A percentile compares a stretch with the other conserved stretches of the same genome.
Evolutionary conservation across 192 early-diverging fungal species (phyloP).

Genomic region (Coemansia sp.): DNA sequence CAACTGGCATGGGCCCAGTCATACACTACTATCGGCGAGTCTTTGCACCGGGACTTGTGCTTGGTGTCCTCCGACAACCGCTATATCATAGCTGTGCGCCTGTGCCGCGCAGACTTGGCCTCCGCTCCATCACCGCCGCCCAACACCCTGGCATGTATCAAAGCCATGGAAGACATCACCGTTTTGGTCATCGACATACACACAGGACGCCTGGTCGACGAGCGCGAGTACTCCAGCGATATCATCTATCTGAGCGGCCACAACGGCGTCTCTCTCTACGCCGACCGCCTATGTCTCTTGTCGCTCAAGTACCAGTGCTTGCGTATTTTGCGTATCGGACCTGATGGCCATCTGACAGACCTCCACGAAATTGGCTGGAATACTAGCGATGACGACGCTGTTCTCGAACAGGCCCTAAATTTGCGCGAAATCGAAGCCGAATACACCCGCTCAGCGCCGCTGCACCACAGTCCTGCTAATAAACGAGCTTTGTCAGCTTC

Average conservation of each 20-base stretch:
- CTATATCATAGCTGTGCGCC: conserved; percentile 35
- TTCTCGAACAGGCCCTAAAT: conserved; percentile 32
- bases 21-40: conserved; percentile 36
- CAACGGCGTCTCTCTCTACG: conserved; percentile 40
- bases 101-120: conserved; percentile 19
- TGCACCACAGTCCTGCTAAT: not conserved
- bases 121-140: conserved; percentile 4
- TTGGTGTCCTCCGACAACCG: conserved; percentile 32
- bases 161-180: conserved; percentile 47
- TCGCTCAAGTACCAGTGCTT: conserved; percentile 55
- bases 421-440: conserved; percentile 23
- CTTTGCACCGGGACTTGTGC: conserved; percentile 53
- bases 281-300: conserved; percentile 47
- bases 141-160: conserved; percentile 35
- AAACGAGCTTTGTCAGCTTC: conserved; percentile 6
- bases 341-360: conserved; percentile 28
- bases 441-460: not conserved
- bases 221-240: conserved; percentile 43
- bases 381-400: conserved; percentile 40
- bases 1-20: conserved; percentile 37
- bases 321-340: conserved; percentile 34
- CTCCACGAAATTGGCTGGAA: conserved; percentile 56
- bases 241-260: conserved; percentile 50
- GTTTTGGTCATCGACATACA: conserved; percentile 36
- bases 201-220: conserved; percentile 32